Conservation (phyloP, 441 rosid genomes). For the Aleurites moluccanus region DNA sequence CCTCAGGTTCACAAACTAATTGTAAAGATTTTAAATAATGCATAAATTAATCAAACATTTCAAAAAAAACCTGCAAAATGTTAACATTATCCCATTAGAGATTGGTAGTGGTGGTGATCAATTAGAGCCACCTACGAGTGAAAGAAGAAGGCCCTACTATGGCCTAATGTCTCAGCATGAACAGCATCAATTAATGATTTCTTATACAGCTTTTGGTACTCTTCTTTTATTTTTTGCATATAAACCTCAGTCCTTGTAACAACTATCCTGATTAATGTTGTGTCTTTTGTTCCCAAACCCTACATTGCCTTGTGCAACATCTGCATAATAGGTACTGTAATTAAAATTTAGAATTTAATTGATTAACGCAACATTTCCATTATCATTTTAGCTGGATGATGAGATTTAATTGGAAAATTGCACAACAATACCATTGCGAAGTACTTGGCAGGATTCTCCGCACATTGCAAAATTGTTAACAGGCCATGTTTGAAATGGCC, state of each 20-base stretch:
- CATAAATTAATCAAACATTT: too few relatives aligned
- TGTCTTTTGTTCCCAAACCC: constrained; percentile 70
- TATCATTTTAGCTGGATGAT: too few relatives aligned
- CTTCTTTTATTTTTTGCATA: constrained; percentile 51
- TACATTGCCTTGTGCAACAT: constrained; percentile 66
- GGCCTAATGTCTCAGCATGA: constrained; percentile 72
- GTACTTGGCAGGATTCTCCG: constrained; percentile 57
- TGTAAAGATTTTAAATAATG: neutral
- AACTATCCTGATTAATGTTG: constrained; percentile 54
- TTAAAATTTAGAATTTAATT: neutral
- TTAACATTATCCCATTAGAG: too few relatives aligned
- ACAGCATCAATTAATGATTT: constrained; percentile 56
- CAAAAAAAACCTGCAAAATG: too few relatives aligned
- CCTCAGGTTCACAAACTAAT: neutral
- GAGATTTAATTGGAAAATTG: neutral
- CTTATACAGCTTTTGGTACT: constrained; percentile 55
- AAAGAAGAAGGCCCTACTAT: constrained; percentile 55
- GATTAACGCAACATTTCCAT: too few relatives aligned
- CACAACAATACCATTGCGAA: constrained; percentile 50
- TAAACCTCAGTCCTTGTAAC: constrained; percentile 74
- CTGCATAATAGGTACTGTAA: constrained; percentile 30
- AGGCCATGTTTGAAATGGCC: constrained; percentile 59
- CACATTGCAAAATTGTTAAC: constrained; percentile 56
- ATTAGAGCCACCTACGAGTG: constrained; percentile 45
- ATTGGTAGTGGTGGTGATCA: neutral